Conservation (phyloP, 768 basidiomycete genomes). For the Gautieria morchelliformis region DNA sequence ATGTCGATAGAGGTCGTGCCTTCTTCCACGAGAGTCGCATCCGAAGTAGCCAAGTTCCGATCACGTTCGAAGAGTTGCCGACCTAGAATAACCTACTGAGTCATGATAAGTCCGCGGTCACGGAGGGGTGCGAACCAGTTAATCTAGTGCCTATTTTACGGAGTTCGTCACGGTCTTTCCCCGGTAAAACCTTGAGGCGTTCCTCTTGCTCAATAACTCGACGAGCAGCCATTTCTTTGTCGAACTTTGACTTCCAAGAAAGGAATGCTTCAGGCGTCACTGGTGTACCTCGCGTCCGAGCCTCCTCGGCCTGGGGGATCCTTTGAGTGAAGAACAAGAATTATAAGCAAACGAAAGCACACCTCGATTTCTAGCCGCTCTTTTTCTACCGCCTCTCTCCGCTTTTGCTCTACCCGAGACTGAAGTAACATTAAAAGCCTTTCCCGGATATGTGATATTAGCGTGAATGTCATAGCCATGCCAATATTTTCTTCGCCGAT, state of each 20-base stretch:
- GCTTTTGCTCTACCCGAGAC: constrained; percentile 43
- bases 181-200: constrained; percentile 52
- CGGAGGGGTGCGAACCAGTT: constrained; percentile 43
- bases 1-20: constrained; percentile 81
- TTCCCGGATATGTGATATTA: constrained; percentile 80
- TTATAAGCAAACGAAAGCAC: constrained; percentile 6
- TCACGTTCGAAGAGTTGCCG: constrained; percentile 88
- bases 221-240: constrained; percentile 50
- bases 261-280: constrained; percentile 78
- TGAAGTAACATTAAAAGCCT: constrained; percentile 56
- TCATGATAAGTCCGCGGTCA: not conserved
- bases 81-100: constrained; percentile 37
- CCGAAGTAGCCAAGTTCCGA: constrained; percentile 56
- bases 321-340: constrained; percentile 3
- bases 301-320: constrained; percentile 65
- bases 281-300: constrained; percentile 82
- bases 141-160: constrained; percentile 52
- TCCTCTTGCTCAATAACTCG: constrained; percentile 73
- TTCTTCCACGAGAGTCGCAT: constrained; percentile 77
- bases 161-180: constrained; percentile 82
- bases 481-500: constrained; percentile 78
- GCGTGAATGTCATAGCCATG: constrained; percentile 97
- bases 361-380: constrained; percentile 74
- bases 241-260: constrained; percentile 73
- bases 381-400: constrained; percentile 59